phyloP scores from a whole-genome alignment of 192 early-diverging fungal genomes.

The Coemansia sp. region DNA sequence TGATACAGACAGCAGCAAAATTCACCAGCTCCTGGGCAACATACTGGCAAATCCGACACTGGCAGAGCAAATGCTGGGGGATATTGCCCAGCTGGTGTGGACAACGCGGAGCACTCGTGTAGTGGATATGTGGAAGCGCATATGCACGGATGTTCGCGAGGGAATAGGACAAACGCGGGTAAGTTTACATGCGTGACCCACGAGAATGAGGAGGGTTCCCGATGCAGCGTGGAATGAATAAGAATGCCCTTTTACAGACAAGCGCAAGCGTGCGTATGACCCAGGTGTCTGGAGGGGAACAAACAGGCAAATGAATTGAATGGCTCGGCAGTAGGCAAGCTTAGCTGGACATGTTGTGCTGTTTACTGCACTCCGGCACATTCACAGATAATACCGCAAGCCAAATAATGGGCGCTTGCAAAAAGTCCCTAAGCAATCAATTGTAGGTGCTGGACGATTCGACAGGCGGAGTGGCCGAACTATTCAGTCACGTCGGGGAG shows the following conservation, averaged over 20 bases:
- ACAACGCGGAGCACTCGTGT: constrained; percentile 25
- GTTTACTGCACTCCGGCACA: neutral
- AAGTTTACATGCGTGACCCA: constrained; percentile 10
- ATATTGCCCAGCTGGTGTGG: constrained; percentile 26
- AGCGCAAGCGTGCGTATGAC: neutral
- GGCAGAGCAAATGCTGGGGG: constrained; percentile 19
- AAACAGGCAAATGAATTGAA: neutral
- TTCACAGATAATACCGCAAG: neutral
- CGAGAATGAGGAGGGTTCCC: neutral
- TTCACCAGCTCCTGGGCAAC: constrained; percentile 13
- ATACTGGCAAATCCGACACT: constrained; percentile 14
- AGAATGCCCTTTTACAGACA: neutral
- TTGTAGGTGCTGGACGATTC: neutral
- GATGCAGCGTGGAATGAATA: neutral
- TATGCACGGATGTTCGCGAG: constrained; percentile 5
- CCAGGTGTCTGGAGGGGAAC: neutral
- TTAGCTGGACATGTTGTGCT: neutral
- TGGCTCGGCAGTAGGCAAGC: neutral
- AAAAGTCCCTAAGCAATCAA: too few species aligned
- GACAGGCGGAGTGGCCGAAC: constrained; percentile 11
- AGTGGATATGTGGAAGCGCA: constrained; percentile 30
- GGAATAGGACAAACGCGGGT: constrained; percentile 5
- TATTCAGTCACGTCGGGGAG: constrained; percentile 17
- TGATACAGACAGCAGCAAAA: neutral
- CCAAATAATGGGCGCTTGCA: neutral